Evolutionary conservation across 352 stramenopile genomes (phyloP), one percentile per base, ranked within the genome.

Genomic region (Phytophthora megakarya): DNA sequence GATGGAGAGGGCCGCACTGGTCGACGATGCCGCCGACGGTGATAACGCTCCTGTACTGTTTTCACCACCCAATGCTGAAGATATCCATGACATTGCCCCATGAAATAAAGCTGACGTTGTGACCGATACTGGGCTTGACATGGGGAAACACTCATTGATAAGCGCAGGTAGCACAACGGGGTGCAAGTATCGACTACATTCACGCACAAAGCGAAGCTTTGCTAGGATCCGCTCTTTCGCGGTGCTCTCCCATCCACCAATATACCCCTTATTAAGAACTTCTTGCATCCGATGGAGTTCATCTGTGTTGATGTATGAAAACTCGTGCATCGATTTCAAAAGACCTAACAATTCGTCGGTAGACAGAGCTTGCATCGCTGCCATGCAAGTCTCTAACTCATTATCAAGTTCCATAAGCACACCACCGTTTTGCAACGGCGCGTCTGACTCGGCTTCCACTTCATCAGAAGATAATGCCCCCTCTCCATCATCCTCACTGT

Each of bases 241-340:
- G 1, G 76, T 87, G 18, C 60, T 75, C 51, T 92, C 86, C 86
- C 86, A 92, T 2, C 83, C 81, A 40, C 81, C 84, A 23, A 94
- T 92, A 45, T 92, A 92, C 0, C 86, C 86, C 39, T 90, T 89
- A 43, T 92, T 85, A 7, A 94, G 74, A 25, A 94, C 65, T 51
- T 92, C 84, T 61, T 88, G 82, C 61, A 94, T 86, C 9, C 76
- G 71, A 62, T 84, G 69, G 5, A 74, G 61, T 61, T 94, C 86
- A n/a, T 90, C 80, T 4, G 53, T 66, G 39, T 87, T 94, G 45
- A 94, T 87, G 53, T 89, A 94, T 40, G 86, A 90, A 54, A 89
- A 84, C 26, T 83, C 69, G 43, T 82, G 70, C 52, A 94, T 62
- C 9, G 77, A 72, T 26, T 72, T 71, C 44, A 92, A 49, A 13